Conservation (phyloP, 2,329 filamentous ascomycete species). For the Mariannaea elegans region DNA sequence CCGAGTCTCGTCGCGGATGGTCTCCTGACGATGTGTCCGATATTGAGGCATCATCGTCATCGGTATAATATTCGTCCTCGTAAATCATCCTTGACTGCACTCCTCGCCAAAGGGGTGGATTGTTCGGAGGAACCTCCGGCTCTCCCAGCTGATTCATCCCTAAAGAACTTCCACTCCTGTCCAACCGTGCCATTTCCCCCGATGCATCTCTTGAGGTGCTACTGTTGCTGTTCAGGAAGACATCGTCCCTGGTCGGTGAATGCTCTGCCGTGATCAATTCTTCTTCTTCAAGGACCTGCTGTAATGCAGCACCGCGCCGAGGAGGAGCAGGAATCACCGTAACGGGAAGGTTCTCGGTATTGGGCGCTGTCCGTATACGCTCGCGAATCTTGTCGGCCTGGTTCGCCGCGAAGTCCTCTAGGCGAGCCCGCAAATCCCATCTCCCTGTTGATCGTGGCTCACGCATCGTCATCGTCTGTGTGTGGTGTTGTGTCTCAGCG, state of each 20-base stretch:
- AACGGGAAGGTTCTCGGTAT: conserved; percentile 65
- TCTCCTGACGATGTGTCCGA: conserved; percentile 42
- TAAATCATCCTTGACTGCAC: conserved; percentile 45
- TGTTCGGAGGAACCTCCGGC: conserved; percentile 40
- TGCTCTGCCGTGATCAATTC: conserved; percentile 37
- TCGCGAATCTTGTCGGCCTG: conserved; percentile 70
- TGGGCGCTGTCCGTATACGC: conserved; percentile 60
- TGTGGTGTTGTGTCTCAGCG: conserved; percentile 13
- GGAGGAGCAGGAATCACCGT: conserved; percentile 70
- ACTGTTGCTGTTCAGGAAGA: conserved; percentile 26
- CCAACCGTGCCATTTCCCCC: conserved; percentile 30
- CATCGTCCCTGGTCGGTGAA: conserved; percentile 25
- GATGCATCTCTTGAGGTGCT: conserved; percentile 38
- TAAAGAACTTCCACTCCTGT: conserved; percentile 35
- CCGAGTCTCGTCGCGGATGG: conserved; percentile 37
- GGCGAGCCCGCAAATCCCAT: conserved; percentile 65
- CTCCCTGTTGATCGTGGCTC: conserved; percentile 38
- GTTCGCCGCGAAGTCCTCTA: conserved; percentile 69
- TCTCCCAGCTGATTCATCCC: conserved; percentile 38
- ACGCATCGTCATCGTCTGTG: conserved; percentile 8
- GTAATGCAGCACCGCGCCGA: conserved; percentile 64
- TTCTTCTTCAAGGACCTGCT: conserved; percentile 66
- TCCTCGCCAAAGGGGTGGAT: conserved; percentile 56
- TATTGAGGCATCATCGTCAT: conserved; percentile 43
- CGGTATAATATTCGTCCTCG: conserved; percentile 47